Conservation (phyloP, 2,329 filamentous ascomycete species). For the Cylindrodendrum hubeiense region DNA sequence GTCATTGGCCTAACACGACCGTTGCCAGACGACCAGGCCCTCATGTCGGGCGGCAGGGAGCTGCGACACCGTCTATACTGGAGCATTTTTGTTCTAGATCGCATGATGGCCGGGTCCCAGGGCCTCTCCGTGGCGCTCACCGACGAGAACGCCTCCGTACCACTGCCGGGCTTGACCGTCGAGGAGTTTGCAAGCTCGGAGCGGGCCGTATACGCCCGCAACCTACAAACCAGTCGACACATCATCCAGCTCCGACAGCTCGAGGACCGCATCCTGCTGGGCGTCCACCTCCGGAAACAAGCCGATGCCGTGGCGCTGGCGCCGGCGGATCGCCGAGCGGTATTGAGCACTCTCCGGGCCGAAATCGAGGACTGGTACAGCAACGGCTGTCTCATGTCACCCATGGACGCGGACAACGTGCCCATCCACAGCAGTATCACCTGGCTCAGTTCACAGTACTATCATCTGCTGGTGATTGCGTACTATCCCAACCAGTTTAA, state of each 20-base stretch:
- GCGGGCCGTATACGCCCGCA: slow-evolving; percentile 52
- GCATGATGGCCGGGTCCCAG: slow-evolving; percentile 58
- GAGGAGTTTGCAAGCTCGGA: slow-evolving; percentile 58
- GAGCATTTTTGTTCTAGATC: slow-evolving; percentile 59
- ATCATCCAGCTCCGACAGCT: slow-evolving; percentile 59
- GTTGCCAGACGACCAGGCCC: slow-evolving; percentile 43
- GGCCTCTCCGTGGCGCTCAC: slow-evolving; percentile 55
- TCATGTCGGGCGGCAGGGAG: slow-evolving; percentile 45
- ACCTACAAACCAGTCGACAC: slow-evolving; percentile 59
- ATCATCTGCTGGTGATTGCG: slow-evolving; percentile 57
- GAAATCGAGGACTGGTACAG: slow-evolving; percentile 62
- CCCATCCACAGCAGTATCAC: slow-evolving; percentile 59
- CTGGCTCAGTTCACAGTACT: slow-evolving; percentile 58
- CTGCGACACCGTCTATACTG: slow-evolving; percentile 57
- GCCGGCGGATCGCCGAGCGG: slow-evolving; percentile 47
- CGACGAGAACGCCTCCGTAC: slow-evolving; percentile 55
- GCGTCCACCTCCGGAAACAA: slow-evolving; percentile 50
- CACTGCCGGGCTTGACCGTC: slow-evolving; percentile 58
- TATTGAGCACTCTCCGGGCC: slow-evolving; percentile 51
- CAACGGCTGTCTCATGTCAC: slow-evolving; percentile 58
- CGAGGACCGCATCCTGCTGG: slow-evolving; percentile 55
- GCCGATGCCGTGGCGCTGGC: slow-evolving; percentile 46
- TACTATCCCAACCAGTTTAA: slow-evolving; percentile 59
- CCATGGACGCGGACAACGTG: slow-evolving; percentile 57
- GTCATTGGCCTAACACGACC: slow-evolving; percentile 52